A percentile compares a stretch with the other conserved stretches of the same genome.
phyloP scores from a whole-genome alignment of 164 flowering plant genomes.

The Umbilicus rupestris region DNA sequence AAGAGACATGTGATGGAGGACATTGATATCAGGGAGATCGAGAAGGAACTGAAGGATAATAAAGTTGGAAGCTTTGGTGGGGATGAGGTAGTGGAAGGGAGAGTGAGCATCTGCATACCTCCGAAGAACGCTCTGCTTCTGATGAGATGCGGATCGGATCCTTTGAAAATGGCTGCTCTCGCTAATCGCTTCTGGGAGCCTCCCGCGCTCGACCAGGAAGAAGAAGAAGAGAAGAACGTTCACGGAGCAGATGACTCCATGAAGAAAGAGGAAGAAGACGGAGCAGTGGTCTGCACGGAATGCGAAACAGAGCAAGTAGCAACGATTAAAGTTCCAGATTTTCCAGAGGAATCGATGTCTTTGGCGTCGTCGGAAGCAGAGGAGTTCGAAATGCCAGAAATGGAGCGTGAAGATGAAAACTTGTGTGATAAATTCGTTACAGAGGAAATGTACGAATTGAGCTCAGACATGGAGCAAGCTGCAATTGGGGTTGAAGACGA shows the following conservation, averaged over 20 bases:
- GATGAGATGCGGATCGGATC: conserved; percentile 96
- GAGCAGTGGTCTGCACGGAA: neutral
- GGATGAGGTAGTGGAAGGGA: conserved; percentile 18
- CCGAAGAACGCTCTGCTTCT: conserved; percentile 81
- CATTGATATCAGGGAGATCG: conserved; percentile 32
- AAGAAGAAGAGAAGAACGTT: conserved; percentile 15
- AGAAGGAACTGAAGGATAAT: conserved; percentile 20
- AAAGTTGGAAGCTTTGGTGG: conserved; percentile 12
- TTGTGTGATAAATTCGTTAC: neutral
- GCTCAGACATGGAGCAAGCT: neutral
- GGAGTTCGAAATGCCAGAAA: neutral
- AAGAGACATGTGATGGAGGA: conserved; percentile 51
- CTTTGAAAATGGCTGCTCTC: conserved; percentile 63
- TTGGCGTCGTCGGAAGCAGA: conserved; percentile 8
- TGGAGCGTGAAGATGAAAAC: neutral
- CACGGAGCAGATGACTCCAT: neutral
- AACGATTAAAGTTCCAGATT: neutral
- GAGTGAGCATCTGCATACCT: conserved; percentile 63
- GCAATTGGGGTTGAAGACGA: neutral
- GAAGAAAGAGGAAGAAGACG: neutral
- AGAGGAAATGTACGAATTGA: conserved; percentile 1
- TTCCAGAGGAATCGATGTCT: too few species aligned
- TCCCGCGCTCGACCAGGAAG: conserved; percentile 22
- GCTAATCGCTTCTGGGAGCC: conserved; percentile 63
- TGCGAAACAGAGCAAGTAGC: neutral